Evolutionary conservation across 148 eudicot species (phyloP).

Genomic region (Rhododendron henanense): DNA sequence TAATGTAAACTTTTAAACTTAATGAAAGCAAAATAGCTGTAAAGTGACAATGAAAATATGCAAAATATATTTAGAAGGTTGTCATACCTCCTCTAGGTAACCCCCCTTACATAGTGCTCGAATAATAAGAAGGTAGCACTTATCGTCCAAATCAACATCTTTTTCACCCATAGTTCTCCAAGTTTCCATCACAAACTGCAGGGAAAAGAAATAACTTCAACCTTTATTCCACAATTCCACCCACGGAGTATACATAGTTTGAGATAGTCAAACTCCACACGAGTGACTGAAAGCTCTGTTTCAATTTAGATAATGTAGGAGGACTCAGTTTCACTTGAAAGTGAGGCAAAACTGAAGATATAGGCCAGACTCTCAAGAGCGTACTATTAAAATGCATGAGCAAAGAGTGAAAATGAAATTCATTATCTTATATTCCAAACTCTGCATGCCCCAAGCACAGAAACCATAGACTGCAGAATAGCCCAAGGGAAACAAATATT

Average conservation of each 20-base stretch:
- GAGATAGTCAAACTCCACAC: background rate
- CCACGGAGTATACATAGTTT: background rate
- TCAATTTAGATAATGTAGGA: background rate
- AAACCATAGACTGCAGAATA: background rate
- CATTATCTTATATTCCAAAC: background rate
- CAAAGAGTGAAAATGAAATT: background rate
- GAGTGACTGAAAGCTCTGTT: background rate
- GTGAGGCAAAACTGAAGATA: background rate
- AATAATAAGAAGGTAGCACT: slow-evolving; percentile 49
- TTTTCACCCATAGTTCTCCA: slow-evolving; percentile 68
- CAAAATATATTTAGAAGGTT: background rate
- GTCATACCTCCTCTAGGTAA: slow-evolving; percentile 72
- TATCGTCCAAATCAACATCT: slow-evolving; percentile 36
- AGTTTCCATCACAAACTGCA: slow-evolving; percentile 87
- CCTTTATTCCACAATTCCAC: slow-evolving; percentile 11
- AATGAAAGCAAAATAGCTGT: background rate
- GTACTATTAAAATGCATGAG: background rate
- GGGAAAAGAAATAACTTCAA: background rate
- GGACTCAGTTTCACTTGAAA: background rate
- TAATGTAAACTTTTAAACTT: background rate
- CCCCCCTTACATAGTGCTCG: slow-evolving; percentile 79
- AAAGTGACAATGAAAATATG: background rate
- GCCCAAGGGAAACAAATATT: background rate
- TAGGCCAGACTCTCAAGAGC: background rate
- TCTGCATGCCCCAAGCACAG: background rate